These are phyloP conservation scores for Astraeus odoratus DNA, from an alignment of 768 basidiomycete species.

Conservation along the genomic window DNA sequence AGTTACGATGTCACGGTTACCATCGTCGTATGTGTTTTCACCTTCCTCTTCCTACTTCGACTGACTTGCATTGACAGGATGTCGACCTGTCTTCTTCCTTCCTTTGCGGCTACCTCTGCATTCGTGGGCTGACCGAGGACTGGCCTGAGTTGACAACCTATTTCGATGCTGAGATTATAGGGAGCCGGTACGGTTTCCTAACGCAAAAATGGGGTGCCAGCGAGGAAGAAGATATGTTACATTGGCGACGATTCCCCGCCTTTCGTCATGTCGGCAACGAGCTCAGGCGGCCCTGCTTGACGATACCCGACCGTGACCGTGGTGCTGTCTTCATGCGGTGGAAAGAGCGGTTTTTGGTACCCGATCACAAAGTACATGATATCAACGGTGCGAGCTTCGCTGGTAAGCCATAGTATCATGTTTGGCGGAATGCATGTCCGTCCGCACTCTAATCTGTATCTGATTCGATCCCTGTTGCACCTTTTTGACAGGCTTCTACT, in stretches of 20 bases:
- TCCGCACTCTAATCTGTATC: not conserved
- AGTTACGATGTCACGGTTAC: conserved; percentile 93
- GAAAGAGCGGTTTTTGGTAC: conserved; percentile 96
- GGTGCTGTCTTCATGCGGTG: conserved; percentile 92
- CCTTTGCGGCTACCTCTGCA: conserved; percentile 88
- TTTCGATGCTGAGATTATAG: conserved; percentile 95
- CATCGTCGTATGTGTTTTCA: conserved; percentile 64
- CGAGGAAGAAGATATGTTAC: conserved; percentile 86
- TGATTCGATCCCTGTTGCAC: conserved; percentile 12
- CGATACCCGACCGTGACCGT: conserved; percentile 69
- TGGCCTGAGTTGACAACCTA: conserved; percentile 96
- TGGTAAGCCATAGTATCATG: conserved; percentile 42
- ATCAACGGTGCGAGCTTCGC: conserved; percentile 95
- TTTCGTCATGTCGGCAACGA: conserved; percentile 79
- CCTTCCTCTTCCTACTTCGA: not conserved
- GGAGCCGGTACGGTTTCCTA: conserved; percentile 82
- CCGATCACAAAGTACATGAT: conserved; percentile 87
- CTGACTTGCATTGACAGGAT: conserved; percentile 43
- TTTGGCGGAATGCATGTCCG: not conserved
- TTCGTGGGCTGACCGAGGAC: conserved; percentile 87
- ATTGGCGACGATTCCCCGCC: conserved; percentile 91
- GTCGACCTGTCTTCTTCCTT: conserved; percentile 84
- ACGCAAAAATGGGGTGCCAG: conserved; percentile 89
- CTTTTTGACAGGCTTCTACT: conserved; percentile 71
- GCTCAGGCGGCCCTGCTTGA: conserved; percentile 69